These are phyloP conservation scores for Lodderomyces metapsilosis DNA, from an alignment of 1,139 yeast genomes.

Conservation along the genomic window DNA sequence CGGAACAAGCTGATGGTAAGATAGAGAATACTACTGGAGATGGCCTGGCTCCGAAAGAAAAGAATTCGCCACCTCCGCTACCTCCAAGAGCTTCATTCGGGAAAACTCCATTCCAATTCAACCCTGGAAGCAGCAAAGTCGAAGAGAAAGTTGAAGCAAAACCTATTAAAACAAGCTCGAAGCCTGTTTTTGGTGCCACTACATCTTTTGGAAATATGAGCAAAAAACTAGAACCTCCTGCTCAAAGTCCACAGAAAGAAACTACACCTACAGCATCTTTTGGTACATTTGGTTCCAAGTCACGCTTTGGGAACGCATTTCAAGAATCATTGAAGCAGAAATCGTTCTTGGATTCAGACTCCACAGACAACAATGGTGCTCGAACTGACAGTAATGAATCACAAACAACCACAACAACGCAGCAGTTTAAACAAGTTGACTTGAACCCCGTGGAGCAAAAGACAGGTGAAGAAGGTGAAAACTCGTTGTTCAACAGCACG, in stretches of 20 bases:
- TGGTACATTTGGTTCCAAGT: slow-evolving; percentile 53
- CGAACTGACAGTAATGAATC: slow-evolving; percentile 1
- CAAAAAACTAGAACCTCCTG: slow-evolving; percentile 4
- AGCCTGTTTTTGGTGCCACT: slow-evolving; percentile 46
- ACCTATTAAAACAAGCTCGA: slow-evolving; percentile 11
- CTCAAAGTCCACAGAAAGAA: slow-evolving; percentile 3
- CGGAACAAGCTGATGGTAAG: slow-evolving; percentile 2
- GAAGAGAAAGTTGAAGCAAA: slow-evolving; percentile 1
- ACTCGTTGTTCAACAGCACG: slow-evolving; percentile 62
- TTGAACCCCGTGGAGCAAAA: slow-evolving; percentile 52
- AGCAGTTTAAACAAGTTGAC: slow-evolving; percentile 51
- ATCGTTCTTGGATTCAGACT: slow-evolving; percentile 48
- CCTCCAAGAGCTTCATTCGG: slow-evolving; percentile 1
- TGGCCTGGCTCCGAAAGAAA: background rate
- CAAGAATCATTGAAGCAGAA: slow-evolving; percentile 47
- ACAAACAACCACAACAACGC: slow-evolving; percentile 18
- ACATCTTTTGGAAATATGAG: slow-evolving; percentile 52
- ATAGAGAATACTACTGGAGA: slow-evolving; percentile 6
- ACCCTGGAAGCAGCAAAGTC: background rate
- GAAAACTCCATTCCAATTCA: background rate
- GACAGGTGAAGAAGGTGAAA: slow-evolving; percentile 92
- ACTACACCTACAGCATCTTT: slow-evolving; percentile 3
- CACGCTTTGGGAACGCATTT: slow-evolving; percentile 60
- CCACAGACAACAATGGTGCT: background rate
- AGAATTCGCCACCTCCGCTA: slow-evolving; percentile 3